Evolutionary conservation across 2,329 filamentous ascomycete genomes (phyloP), one percentile per base, ranked within the genome.

Genomic region (Karstenula rhodostoma): DNA sequence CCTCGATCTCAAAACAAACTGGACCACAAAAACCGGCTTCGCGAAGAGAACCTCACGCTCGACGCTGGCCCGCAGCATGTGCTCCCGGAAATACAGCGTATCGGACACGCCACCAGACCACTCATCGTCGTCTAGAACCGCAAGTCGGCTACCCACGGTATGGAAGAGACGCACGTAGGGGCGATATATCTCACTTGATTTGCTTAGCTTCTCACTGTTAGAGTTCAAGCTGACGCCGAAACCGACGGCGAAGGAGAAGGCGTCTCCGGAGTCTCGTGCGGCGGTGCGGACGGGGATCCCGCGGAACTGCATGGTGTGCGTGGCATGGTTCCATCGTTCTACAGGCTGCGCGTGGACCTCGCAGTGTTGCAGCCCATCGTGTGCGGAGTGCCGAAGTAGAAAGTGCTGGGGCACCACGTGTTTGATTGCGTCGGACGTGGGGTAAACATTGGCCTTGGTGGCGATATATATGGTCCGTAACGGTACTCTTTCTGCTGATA

Each of bases 231-330:
- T 6, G 12, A 46, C 19, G 25, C 43, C 43, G n/a, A 46, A 46
- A 3, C 19, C 43, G 7, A 46, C 12, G 19, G 6, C 9, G 15
- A 46, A 46, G 10, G 43, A 46, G 19, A 46, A 25, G 5, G n/a
- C n/a, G n/a, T n/a, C n/a, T n/a, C n/a, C n/a, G n/a, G n/a, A n/a
- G n/a, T n/a, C n/a, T n/a, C n/a, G n/a, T n/a, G n/a, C n/a, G n/a
- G n/a, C n/a, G n/a, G n/a, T n/a, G n/a, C 43, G 19, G 8, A 12
- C 19, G 8, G 10, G 19, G 7, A 17, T 47, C 4, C 25, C 44
- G 23, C 44, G 44, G 23, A 47, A 47, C 27, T 47, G 44, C 44
- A 47, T 47, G 17, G 44, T 47, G 13, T 22, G 44, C 13, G 44
- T 27, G 13, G 7, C 15, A 15, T 15, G 22, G 25, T 47, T 47